Percentiles rank a stretch among this genome's conserved stretches.
These are phyloP conservation scores for Ascoidea rubescens DNA, from an alignment of 805 yeast genomes.

Conservation along the genomic window DNA sequence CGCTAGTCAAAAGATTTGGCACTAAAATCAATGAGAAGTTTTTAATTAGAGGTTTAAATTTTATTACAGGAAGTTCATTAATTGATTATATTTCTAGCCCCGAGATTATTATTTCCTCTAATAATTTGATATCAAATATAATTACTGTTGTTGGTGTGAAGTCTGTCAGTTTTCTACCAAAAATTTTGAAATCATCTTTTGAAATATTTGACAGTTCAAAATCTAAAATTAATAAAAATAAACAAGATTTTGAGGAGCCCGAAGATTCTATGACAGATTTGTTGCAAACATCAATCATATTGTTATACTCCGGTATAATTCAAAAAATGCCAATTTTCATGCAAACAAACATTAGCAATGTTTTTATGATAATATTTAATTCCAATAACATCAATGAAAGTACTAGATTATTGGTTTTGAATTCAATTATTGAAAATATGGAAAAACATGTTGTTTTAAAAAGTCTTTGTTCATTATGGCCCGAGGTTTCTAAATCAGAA, in stretches of 20 bases:
- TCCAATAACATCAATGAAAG: conserved; percentile 45
- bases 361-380: conserved; percentile 42
- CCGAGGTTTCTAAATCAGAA: conserved; percentile 21
- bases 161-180: conserved; percentile 72
- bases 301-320: conserved; percentile 59
- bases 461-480: conserved; percentile 54
- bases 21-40: conserved; percentile 29
- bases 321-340: conserved; percentile 81
- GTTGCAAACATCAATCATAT: conserved; percentile 57
- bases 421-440: conserved; percentile 48
- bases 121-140: conserved; percentile 56
- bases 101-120: conserved; percentile 59
- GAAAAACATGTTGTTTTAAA: conserved; percentile 51
- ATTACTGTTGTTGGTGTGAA: conserved; percentile 74
- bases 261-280: conserved; percentile 20
- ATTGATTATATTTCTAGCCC: conserved; percentile 28
- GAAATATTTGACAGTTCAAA: conserved; percentile 31
- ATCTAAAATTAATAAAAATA: conserved; percentile 13
- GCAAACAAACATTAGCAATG: conserved; percentile 48
- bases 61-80: conserved; percentile 44
- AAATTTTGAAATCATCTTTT: conserved; percentile 65
- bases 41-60: conserved; percentile 33
- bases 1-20: conserved; percentile 51
- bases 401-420: conserved; percentile 48
- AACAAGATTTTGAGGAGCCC: conserved; percentile 17